These are phyloP conservation scores for Penicillium palitans DNA, from an alignment of 2,329 filamentous ascomycete genomes.

Conservation along the genomic window DNA sequence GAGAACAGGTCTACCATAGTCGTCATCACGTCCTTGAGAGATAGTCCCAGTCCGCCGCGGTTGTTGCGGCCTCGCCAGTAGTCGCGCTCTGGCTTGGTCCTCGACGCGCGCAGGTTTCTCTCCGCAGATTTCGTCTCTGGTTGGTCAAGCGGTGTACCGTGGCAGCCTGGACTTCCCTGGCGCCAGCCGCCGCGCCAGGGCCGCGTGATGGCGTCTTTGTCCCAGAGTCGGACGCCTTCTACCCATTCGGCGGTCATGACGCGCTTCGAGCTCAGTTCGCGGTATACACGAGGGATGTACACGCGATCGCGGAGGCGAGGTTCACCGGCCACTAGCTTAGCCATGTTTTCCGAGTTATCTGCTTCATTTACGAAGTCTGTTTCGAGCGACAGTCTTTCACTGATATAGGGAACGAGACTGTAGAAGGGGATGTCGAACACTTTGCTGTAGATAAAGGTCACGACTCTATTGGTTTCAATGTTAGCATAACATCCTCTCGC, in stretches of 20 bases:
- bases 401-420: slow-evolving; percentile 86
- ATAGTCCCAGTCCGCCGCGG: slow-evolving; percentile 79
- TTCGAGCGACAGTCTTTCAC: slow-evolving; percentile 85
- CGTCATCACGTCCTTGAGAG: slow-evolving; percentile 84
- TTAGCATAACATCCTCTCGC: slow-evolving; percentile 15
- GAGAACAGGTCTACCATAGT: slow-evolving; percentile 96
- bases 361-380: slow-evolving; percentile 95
- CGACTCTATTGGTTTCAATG: slow-evolving; percentile 57
- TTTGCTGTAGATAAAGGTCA: slow-evolving; percentile 77
- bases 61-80: slow-evolving; percentile 72
- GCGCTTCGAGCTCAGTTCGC: slow-evolving; percentile 76
- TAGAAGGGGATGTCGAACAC: slow-evolving; percentile 95
- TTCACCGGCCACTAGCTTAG: slow-evolving; percentile 71
- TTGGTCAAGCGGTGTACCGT: slow-evolving; percentile 62
- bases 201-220: slow-evolving; percentile 75
- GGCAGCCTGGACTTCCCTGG: slow-evolving; percentile 74
- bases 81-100: slow-evolving; percentile 76
- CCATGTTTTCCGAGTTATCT: slow-evolving; percentile 82
- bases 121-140: slow-evolving; percentile 50
- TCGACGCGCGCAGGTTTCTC: slow-evolving; percentile 40
- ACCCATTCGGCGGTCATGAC: slow-evolving; percentile 98
- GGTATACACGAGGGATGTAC: slow-evolving; percentile 83
- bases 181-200: slow-evolving; percentile 77
- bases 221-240: slow-evolving; percentile 89
- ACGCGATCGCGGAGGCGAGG: slow-evolving; percentile 74